Evolutionary conservation across 2,329 filamentous ascomycete species (phyloP).

Genomic region (Capronia coronata): DNA sequence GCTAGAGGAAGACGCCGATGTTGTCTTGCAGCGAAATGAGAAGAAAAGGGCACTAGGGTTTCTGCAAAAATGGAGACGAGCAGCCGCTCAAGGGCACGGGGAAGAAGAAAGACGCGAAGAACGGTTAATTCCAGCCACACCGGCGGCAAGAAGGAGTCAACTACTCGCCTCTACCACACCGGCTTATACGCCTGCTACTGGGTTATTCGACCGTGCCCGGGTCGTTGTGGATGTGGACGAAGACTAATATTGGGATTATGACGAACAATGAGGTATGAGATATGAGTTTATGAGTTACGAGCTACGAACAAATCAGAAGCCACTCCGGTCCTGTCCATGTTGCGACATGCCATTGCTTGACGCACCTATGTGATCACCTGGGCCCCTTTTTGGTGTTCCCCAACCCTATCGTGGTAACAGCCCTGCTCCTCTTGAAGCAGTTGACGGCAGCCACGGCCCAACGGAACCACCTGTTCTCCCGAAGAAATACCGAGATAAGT

Average conservation of each 20-base stretch:
- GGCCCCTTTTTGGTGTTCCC: too few relatives aligned
- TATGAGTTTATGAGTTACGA: neutral
- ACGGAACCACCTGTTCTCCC: too few relatives aligned
- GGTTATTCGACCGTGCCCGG: slow-evolving; percentile 8
- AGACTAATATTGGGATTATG: slow-evolving; percentile 7
- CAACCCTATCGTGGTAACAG: too few relatives aligned
- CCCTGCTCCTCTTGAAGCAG: too few relatives aligned
- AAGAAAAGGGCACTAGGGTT: slow-evolving; percentile 14
- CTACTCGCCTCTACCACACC: slow-evolving; percentile 21
- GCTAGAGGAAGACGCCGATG: slow-evolving; percentile 20
- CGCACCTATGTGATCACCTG: too few relatives aligned
- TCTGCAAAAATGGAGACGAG: slow-evolving; percentile 16
- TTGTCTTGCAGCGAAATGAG: slow-evolving; percentile 18
- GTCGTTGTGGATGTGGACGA: slow-evolving; percentile 4
- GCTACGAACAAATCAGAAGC: neutral
- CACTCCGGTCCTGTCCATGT: too few relatives aligned
- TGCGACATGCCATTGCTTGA: too few relatives aligned
- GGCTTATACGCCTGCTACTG: slow-evolving; percentile 19
- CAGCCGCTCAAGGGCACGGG: neutral
- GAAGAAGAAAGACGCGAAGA: slow-evolving; percentile 9
- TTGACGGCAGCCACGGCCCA: too few relatives aligned
- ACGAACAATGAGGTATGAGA: neutral
- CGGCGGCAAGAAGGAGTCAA: slow-evolving; percentile 20
- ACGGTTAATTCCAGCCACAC: slow-evolving; percentile 15
- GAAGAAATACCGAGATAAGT: too few relatives aligned